Base-by-base conservation (phyloP, 306 rosid genomes). In the Psophocarpus tetragonolobus region DNA sequence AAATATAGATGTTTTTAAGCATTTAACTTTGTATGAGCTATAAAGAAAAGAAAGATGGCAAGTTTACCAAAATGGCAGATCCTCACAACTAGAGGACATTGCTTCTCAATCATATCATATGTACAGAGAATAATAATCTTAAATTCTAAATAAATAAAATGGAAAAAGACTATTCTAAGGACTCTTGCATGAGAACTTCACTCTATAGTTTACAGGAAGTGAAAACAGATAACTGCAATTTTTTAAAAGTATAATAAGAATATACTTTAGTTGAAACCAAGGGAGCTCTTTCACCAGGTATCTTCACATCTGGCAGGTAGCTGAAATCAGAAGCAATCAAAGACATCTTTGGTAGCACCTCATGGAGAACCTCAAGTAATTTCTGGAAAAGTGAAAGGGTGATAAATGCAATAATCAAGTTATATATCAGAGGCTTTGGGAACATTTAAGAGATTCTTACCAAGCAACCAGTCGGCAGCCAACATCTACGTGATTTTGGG, bases 381-480 rank as follows among this genome's bases (percentile, higher is more conserved):
- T 87, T 91, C 98, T 95, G 90, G 70, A 69, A 32, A 72, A 67
- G 81, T 38, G 73, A 73, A 77, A 14, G 4, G 24, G 58, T 73
- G 18, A 78, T 75, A 24, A 87, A 35, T 60, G 73, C 75, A 71
- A 48, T 51, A 79, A 45, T 60, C 58, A 27, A 65, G 48, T 76
- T 20, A 44, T 32, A 48, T 20, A 78, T 6, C 56, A 80, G 65
- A 15, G 69, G 20, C 62, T 48, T 41, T 14, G 21, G 68, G 79
- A 21, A 71, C 14, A 68, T 5, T 29, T 44, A 65, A 68, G 38
- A 62, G 77, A 87, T 70, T 15, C 93, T 87, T 71, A 95, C 98
- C 98, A 91, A 75, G 87, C 97, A 92, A 74, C 97, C 98, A 54
- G 97, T 94, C 56, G 98, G 98, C 44, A 94, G 87, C 98, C 98